These are phyloP conservation scores for Ceratobasidium sp. DNA, from an alignment of 1,284 basidiomycete genomes.

Conservation along the genomic window DNA sequence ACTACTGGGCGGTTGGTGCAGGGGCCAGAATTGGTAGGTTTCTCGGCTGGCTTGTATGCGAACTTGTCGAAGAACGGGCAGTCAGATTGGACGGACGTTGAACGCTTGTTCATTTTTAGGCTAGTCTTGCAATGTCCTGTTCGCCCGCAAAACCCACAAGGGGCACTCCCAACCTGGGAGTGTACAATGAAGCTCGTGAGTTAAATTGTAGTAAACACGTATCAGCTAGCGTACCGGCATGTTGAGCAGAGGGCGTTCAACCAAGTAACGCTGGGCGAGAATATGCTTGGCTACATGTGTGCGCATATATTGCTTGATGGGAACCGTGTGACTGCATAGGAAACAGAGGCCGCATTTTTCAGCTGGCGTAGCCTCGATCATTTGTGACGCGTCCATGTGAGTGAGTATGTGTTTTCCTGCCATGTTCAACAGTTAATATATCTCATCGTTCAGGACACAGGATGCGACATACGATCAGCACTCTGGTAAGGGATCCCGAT, in stretches of 20 bases:
- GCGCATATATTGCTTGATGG: conserved; percentile 17
- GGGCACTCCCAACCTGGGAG: not conserved
- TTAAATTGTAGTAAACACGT: no score
- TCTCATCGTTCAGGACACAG: not conserved
- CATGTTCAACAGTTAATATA: not conserved
- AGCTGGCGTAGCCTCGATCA: not conserved
- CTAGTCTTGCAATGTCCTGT: not conserved
- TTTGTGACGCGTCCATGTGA: not conserved
- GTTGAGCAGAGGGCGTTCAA: not conserved
- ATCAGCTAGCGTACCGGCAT: not conserved
- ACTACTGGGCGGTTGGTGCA: conserved; percentile 9
- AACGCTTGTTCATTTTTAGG: not conserved
- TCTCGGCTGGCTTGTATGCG: not conserved
- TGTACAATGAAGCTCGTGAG: no score
- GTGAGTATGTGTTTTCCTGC: not conserved
- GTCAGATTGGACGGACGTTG: not conserved
- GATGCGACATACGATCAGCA: not conserved
- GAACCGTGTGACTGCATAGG: not conserved
- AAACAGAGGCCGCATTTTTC: not conserved
- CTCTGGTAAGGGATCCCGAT: not conserved
- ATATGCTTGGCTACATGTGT: conserved; percentile 16
- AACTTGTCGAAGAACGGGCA: conserved; percentile 7
- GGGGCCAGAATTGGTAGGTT: not conserved
- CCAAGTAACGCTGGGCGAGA: not conserved
- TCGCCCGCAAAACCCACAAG: not conserved